A percentile compares a stretch with the other conserved stretches of the same genome.
Conservation (phyloP, 306 rosid species). For the Vachellia pachyceras region DNA sequence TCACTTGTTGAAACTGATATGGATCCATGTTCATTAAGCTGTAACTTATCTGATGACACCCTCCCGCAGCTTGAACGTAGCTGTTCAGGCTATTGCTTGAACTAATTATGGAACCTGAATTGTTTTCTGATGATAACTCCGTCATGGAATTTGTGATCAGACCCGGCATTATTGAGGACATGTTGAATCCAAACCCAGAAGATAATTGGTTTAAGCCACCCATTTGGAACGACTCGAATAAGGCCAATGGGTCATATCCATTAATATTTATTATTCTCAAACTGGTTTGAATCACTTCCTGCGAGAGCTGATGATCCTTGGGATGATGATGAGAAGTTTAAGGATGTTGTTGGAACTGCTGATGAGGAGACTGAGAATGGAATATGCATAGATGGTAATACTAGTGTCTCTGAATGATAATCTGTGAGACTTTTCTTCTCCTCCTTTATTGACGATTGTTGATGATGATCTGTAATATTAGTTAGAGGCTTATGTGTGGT, state of each 20-base stretch:
- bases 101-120: conserved; percentile 61
- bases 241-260: conserved; percentile 21
- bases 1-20: conserved; percentile 58
- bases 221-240: conserved; percentile 4
- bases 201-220: not conserved
- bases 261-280: conserved; percentile 38
- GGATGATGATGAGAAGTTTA: conserved; percentile 45
- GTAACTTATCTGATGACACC: conserved; percentile 26
- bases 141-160: not conserved
- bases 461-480: conserved; percentile 42
- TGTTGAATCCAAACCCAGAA: conserved; percentile 1
- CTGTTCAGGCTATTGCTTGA: conserved; percentile 85
- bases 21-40: conserved; percentile 53
- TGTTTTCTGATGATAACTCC: conserved; percentile 52
- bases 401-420: conserved; percentile 37
- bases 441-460: conserved; percentile 38
- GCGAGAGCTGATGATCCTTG: conserved; percentile 59
- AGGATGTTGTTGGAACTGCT: conserved; percentile 1
- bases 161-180: not conserved
- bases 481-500: conserved; percentile 74
- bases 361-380: conserved; percentile 26
- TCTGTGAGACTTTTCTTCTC: not conserved
- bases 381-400: conserved; percentile 27
- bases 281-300: conserved; percentile 46
- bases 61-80: conserved; percentile 40